These are phyloP conservation scores for Barnettozyma pratensis DNA, from an alignment of 805 yeast species.

Conservation along the genomic window DNA sequence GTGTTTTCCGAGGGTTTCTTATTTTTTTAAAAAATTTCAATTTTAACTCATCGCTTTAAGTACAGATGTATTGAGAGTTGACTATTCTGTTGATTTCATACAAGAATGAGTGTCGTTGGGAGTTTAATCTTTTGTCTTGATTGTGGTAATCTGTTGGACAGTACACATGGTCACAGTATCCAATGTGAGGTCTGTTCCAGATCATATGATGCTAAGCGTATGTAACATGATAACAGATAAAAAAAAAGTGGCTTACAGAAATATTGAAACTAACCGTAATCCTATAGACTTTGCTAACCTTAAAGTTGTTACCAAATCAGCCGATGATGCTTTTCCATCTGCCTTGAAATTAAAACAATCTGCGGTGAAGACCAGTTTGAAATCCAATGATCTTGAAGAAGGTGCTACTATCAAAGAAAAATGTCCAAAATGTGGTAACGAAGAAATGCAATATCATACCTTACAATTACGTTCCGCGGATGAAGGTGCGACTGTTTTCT, in stretches of 20 bases:
- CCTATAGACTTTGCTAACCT: conserved; percentile 58
- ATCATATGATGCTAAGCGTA: conserved; percentile 34
- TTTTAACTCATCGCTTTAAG: conserved; percentile 4
- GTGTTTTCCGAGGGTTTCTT: not conserved
- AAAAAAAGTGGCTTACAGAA: too few species aligned
- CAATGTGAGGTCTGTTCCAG: conserved; percentile 53
- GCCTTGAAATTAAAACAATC: conserved; percentile 74
- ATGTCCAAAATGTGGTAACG: conserved; percentile 98
- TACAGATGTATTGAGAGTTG: too few species aligned
- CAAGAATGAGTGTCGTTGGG: conserved; percentile 86
- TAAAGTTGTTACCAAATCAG: conserved; percentile 81
- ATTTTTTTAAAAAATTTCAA: conserved; percentile 3
- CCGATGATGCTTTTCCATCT: conserved; percentile 94
- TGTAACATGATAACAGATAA: conserved; percentile 6
- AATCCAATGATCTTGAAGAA: conserved; percentile 75
- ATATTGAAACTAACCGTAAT: not conserved
- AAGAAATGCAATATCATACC: conserved; percentile 97
- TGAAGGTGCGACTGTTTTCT: conserved; percentile 99
- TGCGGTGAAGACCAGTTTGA: conserved; percentile 80
- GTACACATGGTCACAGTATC: conserved; percentile 45
- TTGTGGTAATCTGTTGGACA: conserved; percentile 86
- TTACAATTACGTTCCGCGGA: conserved; percentile 96
- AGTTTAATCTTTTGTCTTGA: conserved; percentile 88
- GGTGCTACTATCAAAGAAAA: conserved; percentile 97
- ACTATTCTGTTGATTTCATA: not conserved